These are phyloP conservation scores for Lachnellula occidentalis DNA, from an alignment of 2,329 filamentous ascomycete genomes.

Conservation along the genomic window DNA sequence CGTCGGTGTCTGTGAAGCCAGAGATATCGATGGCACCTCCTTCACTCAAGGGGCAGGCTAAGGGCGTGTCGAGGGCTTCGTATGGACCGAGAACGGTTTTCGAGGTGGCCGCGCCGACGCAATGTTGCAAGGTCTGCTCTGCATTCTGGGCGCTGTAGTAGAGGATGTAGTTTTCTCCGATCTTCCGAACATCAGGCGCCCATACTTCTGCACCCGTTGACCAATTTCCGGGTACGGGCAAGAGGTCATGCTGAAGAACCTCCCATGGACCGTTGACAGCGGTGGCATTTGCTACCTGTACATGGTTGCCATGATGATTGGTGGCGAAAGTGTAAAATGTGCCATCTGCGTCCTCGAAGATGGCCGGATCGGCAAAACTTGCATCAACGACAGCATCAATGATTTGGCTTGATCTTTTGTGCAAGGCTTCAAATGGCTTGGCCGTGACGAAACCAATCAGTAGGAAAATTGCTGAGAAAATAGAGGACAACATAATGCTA, in stretches of 20 bases:
- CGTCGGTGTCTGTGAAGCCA: conserved; percentile 51
- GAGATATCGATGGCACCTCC: conserved; percentile 60
- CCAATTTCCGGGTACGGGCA: conserved; percentile 50
- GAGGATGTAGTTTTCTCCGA: conserved; percentile 52
- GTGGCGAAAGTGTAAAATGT: conserved; percentile 56
- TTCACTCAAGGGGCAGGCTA: conserved; percentile 46
- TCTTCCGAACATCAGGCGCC: conserved; percentile 54
- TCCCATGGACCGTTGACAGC: conserved; percentile 44
- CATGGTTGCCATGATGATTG: conserved; percentile 42
- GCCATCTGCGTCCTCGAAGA: conserved; percentile 42
- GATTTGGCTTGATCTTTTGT: conserved; percentile 1
- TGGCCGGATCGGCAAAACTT: conserved; percentile 51
- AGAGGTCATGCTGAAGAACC: conserved; percentile 45
- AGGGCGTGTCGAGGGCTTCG: not conserved
- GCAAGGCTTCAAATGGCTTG: not conserved
- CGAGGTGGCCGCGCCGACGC: conserved; percentile 52
- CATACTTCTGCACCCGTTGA: conserved; percentile 49
- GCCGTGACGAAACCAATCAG: not conserved
- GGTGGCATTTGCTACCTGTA: conserved; percentile 44
- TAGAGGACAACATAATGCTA: not conserved
- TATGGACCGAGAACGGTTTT: conserved; percentile 28
- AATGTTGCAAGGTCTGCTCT: conserved; percentile 41
- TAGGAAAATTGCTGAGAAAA: conserved; percentile 2
- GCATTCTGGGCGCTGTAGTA: conserved; percentile 51
- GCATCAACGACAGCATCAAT: conserved; percentile 28